Percentiles rank a stretch among this genome's conserved stretches.
Evolutionary conservation across 768 basidiomycete species (phyloP).

Genomic region (Leccinum barrowsii): DNA sequence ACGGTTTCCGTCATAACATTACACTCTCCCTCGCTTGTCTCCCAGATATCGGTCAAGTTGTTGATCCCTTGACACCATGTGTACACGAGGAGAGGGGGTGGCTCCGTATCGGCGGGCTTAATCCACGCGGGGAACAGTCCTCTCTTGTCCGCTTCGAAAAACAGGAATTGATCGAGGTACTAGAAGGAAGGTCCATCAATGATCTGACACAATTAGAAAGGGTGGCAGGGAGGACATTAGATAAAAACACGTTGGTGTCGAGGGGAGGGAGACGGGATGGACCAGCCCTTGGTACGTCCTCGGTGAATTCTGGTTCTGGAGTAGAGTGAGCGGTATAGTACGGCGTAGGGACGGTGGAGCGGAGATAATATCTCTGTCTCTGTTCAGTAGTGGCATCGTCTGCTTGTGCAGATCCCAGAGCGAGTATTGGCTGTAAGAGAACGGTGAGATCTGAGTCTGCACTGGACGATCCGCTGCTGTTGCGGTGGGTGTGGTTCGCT

Average conservation of each 20-base stretch:
- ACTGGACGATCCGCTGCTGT: constrained; percentile 13
- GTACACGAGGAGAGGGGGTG: constrained; percentile 94
- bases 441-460: constrained; percentile 23
- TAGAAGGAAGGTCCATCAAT: too few species aligned
- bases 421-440: constrained; percentile 8
- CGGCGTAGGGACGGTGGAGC: constrained; percentile 25
- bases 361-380: not conserved
- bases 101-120: constrained; percentile 96
- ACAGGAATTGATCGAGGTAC: too few species aligned
- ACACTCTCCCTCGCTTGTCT: constrained; percentile 96
- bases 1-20: constrained; percentile 47
- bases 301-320: constrained; percentile 23
- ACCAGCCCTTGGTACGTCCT: constrained; percentile 21
- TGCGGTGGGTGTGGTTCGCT: not conserved
- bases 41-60: constrained; percentile 98
- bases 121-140: constrained; percentile 62
- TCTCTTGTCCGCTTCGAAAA: too few species aligned
- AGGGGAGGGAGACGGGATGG: constrained; percentile 27
- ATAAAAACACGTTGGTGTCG: constrained; percentile 14
- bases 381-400: not conserved
- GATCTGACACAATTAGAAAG: constrained; percentile 8
- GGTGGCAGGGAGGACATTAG: constrained; percentile 10
- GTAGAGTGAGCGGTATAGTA: constrained; percentile 33
- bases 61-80: constrained; percentile 99
- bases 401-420: constrained; percentile 13